phyloP scores from a whole-genome alignment of 257 asterid genomes.

The Oldenlandia corymbosa region DNA sequence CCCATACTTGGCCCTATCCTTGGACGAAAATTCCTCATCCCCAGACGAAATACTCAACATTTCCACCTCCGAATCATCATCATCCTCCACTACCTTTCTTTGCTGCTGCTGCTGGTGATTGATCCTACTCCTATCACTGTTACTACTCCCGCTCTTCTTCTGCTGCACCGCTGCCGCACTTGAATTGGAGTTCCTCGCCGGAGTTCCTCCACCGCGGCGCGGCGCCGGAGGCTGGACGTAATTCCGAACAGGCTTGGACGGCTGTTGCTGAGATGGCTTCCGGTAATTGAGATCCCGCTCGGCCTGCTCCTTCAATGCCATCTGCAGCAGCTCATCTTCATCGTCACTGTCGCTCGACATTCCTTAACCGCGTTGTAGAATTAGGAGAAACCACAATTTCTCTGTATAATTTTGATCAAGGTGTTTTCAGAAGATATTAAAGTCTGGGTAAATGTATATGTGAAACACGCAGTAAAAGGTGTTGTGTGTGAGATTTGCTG shows the following conservation, averaged over 20 bases:
- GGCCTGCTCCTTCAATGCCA: conserved; percentile 85
- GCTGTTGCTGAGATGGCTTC: conserved; percentile 38
- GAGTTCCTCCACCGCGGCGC: conserved; percentile 18
- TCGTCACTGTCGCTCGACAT: conserved; percentile 88
- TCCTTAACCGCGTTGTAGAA: not conserved
- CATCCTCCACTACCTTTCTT: conserved; percentile 50
- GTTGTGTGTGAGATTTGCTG: not conserved
- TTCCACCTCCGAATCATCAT: conserved; percentile 95
- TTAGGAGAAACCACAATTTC: not conserved
- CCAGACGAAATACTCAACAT: conserved; percentile 97
- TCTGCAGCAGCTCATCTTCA: conserved; percentile 93
- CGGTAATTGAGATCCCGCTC: conserved; percentile 64
- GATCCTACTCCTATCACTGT: conserved; percentile 23
- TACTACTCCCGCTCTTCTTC: conserved; percentile 20
- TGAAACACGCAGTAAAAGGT: conserved; percentile 7
- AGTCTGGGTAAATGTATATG: not conserved
- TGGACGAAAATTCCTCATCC: conserved; percentile 57
- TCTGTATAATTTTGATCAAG: not conserved
- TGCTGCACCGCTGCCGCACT: conserved; percentile 28
- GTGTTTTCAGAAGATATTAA: not conserved
- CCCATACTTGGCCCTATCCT: conserved; percentile 49
- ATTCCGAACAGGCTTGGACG: conserved; percentile 66
- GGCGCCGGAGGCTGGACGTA: conserved; percentile 70
- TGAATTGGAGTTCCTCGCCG: conserved; percentile 21
- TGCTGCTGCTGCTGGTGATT: conserved; percentile 25